phyloP scores from a whole-genome alignment of 495 filamentous ascomycete genomes.

The Sporormia fimetaria region DNA sequence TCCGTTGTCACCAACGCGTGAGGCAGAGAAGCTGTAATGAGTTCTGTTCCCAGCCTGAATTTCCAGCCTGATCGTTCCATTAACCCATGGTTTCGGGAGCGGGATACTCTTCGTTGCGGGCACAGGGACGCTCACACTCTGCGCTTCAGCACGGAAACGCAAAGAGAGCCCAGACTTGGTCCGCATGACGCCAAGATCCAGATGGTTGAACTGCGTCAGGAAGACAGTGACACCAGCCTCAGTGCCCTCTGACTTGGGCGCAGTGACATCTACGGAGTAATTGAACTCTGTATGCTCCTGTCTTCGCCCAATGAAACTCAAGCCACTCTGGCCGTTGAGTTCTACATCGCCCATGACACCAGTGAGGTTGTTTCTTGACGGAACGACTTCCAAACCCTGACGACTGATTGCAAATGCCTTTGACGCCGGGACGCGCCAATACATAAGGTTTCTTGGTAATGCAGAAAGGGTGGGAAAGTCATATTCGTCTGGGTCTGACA shows the following conservation, averaged over 20 bases:
- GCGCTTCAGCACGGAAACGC: slow-evolving; percentile 9
- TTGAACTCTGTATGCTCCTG: slow-evolving; percentile 42
- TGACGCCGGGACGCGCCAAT: slow-evolving; percentile 38
- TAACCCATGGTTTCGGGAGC: slow-evolving; percentile 34
- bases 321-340: slow-evolving; percentile 33
- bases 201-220: slow-evolving; percentile 39
- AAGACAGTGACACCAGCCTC: slow-evolving; percentile 36
- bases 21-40: slow-evolving; percentile 38
- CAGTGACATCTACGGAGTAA: slow-evolving; percentile 34
- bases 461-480: slow-evolving; percentile 30
- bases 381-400: background rate
- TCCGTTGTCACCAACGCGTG: slow-evolving; percentile 21
- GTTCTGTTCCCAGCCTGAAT: slow-evolving; percentile 37
- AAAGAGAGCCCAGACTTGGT: slow-evolving; percentile 1
- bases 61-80: slow-evolving; percentile 31
- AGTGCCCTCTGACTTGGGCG: slow-evolving; percentile 19
- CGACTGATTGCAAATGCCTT: slow-evolving; percentile 35
- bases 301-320: slow-evolving; percentile 38
- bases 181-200: slow-evolving; percentile 38
- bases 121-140: background rate
- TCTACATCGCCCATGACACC: slow-evolving; percentile 33
- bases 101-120: slow-evolving; percentile 30
- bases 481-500: slow-evolving; percentile 22
- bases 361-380: slow-evolving; percentile 33
- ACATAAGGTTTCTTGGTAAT: slow-evolving; percentile 37